Base-by-base conservation (phyloP, 2,329 filamentous ascomycete species). In the Dothideomycetes sp. region DNA sequence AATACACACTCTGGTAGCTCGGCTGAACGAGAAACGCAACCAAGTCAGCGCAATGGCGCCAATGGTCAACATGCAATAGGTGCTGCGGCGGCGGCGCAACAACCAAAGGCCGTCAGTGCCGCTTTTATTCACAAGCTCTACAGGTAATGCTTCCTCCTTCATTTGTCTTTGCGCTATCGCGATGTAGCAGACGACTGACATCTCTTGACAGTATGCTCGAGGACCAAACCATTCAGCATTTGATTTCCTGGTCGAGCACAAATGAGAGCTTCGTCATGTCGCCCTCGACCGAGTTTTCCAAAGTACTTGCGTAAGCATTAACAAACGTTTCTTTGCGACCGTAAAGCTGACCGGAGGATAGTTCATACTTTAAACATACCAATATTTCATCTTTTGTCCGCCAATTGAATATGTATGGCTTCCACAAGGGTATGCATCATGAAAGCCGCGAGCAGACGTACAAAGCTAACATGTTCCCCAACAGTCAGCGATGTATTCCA, bases 201-300 rank as follows among this genome's bases (percentile, higher is more conserved):
- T 23, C 10, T 29, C 15, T 28, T 29, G 23, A 49, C 58, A 96
- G 89, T 65, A 96, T 98, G 91, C 71, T 98, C 47, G 91, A 98
- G 62, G 91, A 98, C 60, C 80, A 80, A 24, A 82, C 72, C 53
- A 98, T 98, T 47, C 84, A 91, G 55, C 88, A 96, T 62, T 70
- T 98, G 47, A 98, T 98, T 56, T 94, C 89, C 7, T 98, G 91
- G 91, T 94, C 89, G 2, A 80, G 71, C 52, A 84, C 83, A 36
- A 87, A 88, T 45, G 91, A 98, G 61, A 96, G 91, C 64, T 98
- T 98, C 61, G 87, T 98, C 56, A 96, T 98, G 86, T 94, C 88
- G 16, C 91, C 91, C 12, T 94, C 88, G 7, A 84, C 84, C 55
- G 91, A 96, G 60, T 98, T 98, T 60, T 94, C 89, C 49, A 96